Base-by-base conservation (phyloP, 305 asterid genomes). In the Fraxinus velutina region DNA sequence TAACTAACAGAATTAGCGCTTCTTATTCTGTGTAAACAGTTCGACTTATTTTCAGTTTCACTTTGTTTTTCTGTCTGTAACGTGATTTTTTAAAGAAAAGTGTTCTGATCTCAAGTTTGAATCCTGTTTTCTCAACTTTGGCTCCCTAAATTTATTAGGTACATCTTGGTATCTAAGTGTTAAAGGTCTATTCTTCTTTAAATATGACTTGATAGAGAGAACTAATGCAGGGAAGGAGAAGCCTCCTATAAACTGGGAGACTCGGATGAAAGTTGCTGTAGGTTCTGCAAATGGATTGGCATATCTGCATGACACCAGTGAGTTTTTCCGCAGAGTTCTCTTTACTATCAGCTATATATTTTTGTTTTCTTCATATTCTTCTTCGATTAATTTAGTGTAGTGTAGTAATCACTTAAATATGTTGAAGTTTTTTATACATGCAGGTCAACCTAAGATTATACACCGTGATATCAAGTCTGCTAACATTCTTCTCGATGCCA, bases 381-480 rank as follows among this genome's bases (percentile, higher is more conserved):
- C 21, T 57, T 73, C 22, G 5, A 37, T 57, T 44, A n/a, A 76
- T 76, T 44, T 75, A 64, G 34, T 42, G 52, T 42, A 47, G n/a
- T 10, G 30, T 10, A 1, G 74, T 66, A 30, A 19, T 70, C 24
- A 68, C 77, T 72, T 77, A 12, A 21, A 76, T 13, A 50, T 24
- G 2, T 71, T 47, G 72, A 83, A 62, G 80, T 83, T 10, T 44
- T 81, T 70, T 88, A 68, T 64, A 73, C 80, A 42, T 86, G 85
- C 94, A 94, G 98, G 97, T 85, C 90, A 89, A 76, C 98, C 98
- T 82, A 95, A 90, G 89, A 88, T 95, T 82, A 95, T 93, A 83
- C 97, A 95, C 81, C 93, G 98, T 30, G 98, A 94, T 87, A 92
- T 94, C 88, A 94, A 95, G 89, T 92, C 98, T 37, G 68, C 98